Evolutionary conservation across 768 basidiomycete species (phyloP).

Genomic region (Mycena crocata): DNA sequence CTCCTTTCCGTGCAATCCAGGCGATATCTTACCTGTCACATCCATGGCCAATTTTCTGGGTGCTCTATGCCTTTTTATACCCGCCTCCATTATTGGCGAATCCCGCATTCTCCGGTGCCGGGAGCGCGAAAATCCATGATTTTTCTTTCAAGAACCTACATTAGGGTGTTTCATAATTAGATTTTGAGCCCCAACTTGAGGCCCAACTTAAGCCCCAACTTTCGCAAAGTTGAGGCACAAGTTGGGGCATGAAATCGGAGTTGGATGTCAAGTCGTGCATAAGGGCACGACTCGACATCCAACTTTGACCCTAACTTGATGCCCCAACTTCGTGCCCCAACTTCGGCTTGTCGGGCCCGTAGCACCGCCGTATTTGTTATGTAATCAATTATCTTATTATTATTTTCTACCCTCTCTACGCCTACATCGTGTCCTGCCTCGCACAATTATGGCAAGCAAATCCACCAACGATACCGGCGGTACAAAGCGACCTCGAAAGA

Average conservation of each 20-base stretch:
- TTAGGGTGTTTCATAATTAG: too few relatives aligned
- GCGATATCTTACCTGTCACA: too few relatives aligned
- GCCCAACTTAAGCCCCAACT: background rate
- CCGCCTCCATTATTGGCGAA: too few relatives aligned
- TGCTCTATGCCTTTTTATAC: too few relatives aligned
- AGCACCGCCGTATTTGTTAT: background rate
- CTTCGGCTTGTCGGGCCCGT: constrained; percentile 2
- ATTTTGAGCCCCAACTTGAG: too few relatives aligned
- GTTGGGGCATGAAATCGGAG: constrained; percentile 1
- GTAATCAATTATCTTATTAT: background rate
- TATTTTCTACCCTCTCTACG: background rate
- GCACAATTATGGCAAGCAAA: background rate
- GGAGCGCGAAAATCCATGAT: too few relatives aligned
- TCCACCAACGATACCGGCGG: background rate
- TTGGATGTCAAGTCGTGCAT: constrained; percentile 10
- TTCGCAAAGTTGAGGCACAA: background rate
- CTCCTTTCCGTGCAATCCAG: too few relatives aligned
- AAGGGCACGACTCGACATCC: constrained; percentile 1
- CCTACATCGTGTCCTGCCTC: background rate
- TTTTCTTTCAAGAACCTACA: too few relatives aligned
- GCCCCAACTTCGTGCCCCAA: background rate
- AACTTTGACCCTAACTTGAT: constrained; percentile 3
- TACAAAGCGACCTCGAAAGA: background rate
- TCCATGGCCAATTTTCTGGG: too few relatives aligned
- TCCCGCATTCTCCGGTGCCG: too few relatives aligned